Conservation (phyloP, 257 asterid genomes). For the Hygrophila difformis region DNA sequence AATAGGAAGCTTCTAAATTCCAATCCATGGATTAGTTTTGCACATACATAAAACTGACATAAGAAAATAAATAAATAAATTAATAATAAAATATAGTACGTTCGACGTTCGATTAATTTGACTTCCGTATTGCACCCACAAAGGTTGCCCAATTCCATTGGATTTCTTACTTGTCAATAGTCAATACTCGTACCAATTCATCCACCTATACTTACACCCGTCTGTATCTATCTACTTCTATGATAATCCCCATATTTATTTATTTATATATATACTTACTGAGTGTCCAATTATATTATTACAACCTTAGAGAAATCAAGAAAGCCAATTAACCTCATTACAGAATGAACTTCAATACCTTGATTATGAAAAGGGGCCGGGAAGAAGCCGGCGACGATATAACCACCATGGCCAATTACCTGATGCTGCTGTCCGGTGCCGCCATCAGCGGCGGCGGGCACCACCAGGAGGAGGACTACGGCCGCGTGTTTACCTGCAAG, state of each 20-base stretch:
- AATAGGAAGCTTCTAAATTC: too few relatives aligned
- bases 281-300: too few relatives aligned
- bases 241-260: too few relatives aligned
- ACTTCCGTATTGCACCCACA: neutral
- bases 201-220: too few relatives aligned
- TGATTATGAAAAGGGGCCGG: neutral
- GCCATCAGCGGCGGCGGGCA: neutral
- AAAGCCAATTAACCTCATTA: too few relatives aligned
- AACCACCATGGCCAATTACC: neutral
- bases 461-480: neutral
- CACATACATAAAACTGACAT: too few relatives aligned
- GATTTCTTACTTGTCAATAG: neutral
- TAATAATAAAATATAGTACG: neutral
- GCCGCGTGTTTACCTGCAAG: conserved; percentile 28
- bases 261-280: neutral
- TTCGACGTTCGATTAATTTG: neutral
- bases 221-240: too few relatives aligned
- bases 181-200: neutral
- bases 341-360: too few relatives aligned
- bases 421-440: neutral
- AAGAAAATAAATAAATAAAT: neutral
- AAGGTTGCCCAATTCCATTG: neutral
- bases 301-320: too few relatives aligned
- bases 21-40: too few relatives aligned
- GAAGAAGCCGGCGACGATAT: neutral